phyloP scores from a whole-genome alignment of 176 grass and related monocot genomes.

The Stipa capillata region DNA sequence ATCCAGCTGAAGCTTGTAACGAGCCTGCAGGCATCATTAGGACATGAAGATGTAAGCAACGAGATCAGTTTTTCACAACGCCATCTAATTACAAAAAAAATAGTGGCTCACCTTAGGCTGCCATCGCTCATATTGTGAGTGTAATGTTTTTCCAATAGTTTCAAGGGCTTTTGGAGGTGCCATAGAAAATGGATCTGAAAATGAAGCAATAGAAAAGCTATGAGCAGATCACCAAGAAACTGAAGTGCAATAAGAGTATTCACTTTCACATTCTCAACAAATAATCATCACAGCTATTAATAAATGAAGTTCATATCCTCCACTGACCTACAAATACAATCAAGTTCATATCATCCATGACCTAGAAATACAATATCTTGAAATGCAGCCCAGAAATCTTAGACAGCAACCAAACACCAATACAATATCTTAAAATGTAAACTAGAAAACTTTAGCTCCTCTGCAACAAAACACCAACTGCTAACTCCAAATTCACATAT shows the following conservation, averaged over 20 bases:
- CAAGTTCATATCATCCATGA: neutral
- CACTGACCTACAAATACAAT: neutral
- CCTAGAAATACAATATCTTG: neutral
- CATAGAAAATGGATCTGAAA: conserved; percentile 92
- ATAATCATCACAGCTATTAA: conserved; percentile 6
- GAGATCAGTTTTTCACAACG: neutral
- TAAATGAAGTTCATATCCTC: conserved; percentile 7
- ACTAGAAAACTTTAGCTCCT: neutral
- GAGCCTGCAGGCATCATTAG: conserved; percentile 20
- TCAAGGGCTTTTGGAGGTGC: conserved; percentile 88
- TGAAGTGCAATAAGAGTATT: neutral
- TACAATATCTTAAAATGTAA: neutral
- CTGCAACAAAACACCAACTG: neutral
- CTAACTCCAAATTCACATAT: neutral
- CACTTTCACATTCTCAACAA: neutral
- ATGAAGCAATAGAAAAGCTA: conserved; percentile 18
- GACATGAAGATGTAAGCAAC: neutral
- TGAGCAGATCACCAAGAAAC: conserved; percentile 9
- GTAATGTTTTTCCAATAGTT: conserved; percentile 90
- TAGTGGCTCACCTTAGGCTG: conserved; percentile 66
- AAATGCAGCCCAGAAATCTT: neutral
- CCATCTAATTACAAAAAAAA: neutral
- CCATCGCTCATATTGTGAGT: conserved; percentile 92
- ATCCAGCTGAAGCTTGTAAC: conserved; percentile 77
- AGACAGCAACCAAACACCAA: neutral